Conservation (phyloP, 768 basidiomycete genomes). For the Pisolithus marmoratus region DNA sequence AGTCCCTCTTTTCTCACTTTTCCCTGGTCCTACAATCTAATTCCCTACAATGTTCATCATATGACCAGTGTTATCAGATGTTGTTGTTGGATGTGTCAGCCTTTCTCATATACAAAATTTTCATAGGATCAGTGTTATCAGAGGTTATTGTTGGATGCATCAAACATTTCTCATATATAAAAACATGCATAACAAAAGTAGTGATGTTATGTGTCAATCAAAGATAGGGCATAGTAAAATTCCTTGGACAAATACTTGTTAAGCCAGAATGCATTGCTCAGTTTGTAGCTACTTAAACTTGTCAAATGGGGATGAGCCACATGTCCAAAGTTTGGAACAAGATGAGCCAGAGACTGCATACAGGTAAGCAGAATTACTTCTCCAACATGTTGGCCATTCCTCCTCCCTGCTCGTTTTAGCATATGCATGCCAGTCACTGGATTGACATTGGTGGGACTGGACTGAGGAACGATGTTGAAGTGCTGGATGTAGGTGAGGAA, state of each 20-base stretch:
- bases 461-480: constrained; percentile 22
- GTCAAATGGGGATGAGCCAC: constrained; percentile 19
- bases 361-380: constrained; percentile 24
- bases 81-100: no score
- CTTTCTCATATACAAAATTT: no score
- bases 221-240: constrained; percentile 10
- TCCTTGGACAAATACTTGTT: constrained; percentile 33
- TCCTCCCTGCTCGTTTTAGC: constrained; percentile 13
- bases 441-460: constrained; percentile 5
- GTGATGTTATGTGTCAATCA: neutral
- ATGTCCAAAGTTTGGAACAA: constrained; percentile 19
- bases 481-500: constrained; percentile 24
- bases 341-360: constrained; percentile 18
- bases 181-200: no score
- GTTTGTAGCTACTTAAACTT: constrained; percentile 17
- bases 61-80: no score
- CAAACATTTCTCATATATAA: no score
- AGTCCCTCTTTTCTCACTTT: no score
- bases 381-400: constrained; percentile 15
- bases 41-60: no score
- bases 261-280: constrained; percentile 19
- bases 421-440: constrained; percentile 17
- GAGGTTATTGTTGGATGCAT: no score
- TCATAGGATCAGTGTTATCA: no score
- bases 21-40: no score